Base-by-base conservation (phyloP, 371 early-diverging fungal species). In the Ecytonucleospora hepatopenaei region DNA sequence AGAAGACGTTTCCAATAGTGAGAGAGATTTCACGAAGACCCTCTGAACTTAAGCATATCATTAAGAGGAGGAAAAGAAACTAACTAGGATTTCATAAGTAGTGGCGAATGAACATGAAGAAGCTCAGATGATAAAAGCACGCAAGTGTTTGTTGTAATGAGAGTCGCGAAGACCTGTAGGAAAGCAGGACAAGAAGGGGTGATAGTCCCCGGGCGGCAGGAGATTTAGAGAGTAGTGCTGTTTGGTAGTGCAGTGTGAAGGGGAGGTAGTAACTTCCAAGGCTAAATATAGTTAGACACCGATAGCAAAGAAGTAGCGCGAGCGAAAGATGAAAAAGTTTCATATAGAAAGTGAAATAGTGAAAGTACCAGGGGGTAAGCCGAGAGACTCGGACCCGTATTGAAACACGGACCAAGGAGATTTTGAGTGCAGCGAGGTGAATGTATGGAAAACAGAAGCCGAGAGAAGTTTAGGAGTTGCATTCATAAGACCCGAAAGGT, bases 291-390 rank as follows among this genome's bases (percentile, higher is more conserved):
- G 81, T 80, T 78, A 79, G 82, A 82, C 82, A 84, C 84, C 84
- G 83, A 85, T 85, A 84, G 84, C 81, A 80, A 83, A 84, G 83
- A 83, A 83, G 84, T 83, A 84, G 84, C 82, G 83, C 83, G 83
- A 84, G 81, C 82, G 83, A 85, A 84, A 83, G 83, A 77, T 83
- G 83, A 84, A 84, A 83, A 82, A 74, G 78, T 78, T 71, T 71
- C 78, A 78, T 71, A 80, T 76, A 80, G 81, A 78, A 81, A 80
- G 80, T 80, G 72, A 80, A 82, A 81, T 28, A 48, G 53, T 62
- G 62, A 62, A 62, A 62, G 53, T 53, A 51, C 48, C 26, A 26
- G 47, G 62, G 8, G 2, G 58, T 24, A 31, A 55, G 31, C 32
- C 28, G 55, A 31, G 54, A 54, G 27, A 35, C 5, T 27, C 40